A percentile compares a stretch with the other conserved stretches of the same genome.
phyloP scores from a whole-genome alignment of 495 filamentous ascomycete species.

The Xylaria telfairii region DNA sequence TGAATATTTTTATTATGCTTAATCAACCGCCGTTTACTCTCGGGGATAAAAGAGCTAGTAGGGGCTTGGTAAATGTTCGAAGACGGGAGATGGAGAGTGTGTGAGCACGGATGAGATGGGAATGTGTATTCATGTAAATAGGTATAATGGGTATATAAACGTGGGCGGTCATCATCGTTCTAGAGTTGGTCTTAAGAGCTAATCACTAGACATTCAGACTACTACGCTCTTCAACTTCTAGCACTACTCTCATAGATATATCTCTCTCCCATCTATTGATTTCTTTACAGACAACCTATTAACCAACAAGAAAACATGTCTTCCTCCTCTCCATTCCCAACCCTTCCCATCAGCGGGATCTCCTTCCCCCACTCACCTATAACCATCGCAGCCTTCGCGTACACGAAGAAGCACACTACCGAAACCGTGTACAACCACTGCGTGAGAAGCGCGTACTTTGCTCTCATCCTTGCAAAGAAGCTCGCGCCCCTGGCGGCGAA shows the following conservation, averaged over 20 bases:
- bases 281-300: neutral
- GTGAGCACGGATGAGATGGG: neutral
- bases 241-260: neutral
- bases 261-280: neutral
- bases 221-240: neutral
- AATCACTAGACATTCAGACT: neutral
- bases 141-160: neutral
- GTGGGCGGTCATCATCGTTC: neutral
- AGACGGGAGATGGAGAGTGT: neutral
- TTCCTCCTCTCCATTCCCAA: slow-evolving; percentile 21
- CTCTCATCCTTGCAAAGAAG: slow-evolving; percentile 45
- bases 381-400: slow-evolving; percentile 43
- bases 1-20: neutral
- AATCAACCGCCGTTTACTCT: neutral
- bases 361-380: slow-evolving; percentile 41
- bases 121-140: neutral
- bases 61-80: neutral
- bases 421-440: slow-evolving; percentile 55
- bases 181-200: neutral
- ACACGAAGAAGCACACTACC: slow-evolving; percentile 42
- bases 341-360: slow-evolving; percentile 30
- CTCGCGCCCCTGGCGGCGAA: slow-evolving; percentile 36
- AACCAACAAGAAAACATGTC: slow-evolving; percentile 16
- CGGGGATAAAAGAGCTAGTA: neutral
- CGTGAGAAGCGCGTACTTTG: slow-evolving; percentile 54